A percentile compares a stretch with the other conserved stretches of the same genome.
Conservation (phyloP, 2,329 filamentous ascomycete species). For the Rhytidhysteron rufulum region DNA sequence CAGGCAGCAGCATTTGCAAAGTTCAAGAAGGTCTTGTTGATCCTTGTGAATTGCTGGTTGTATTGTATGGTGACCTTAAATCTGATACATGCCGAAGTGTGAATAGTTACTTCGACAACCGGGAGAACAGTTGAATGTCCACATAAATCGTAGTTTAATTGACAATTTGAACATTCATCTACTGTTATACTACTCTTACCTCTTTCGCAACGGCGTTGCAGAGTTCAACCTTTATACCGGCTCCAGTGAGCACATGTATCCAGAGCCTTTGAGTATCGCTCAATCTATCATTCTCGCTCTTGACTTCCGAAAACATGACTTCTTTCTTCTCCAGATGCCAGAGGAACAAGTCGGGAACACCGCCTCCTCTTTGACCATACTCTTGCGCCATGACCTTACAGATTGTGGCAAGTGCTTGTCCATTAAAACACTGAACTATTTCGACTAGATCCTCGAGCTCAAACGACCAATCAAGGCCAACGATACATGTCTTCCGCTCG, state of each 20-base stretch:
- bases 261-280: conserved; percentile 95
- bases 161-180: background rate
- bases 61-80: too few species aligned
- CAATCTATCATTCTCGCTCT: conserved; percentile 74
- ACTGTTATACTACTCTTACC: conserved; percentile 29
- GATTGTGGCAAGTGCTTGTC: conserved; percentile 74
- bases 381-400: conserved; percentile 96
- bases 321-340: conserved; percentile 64
- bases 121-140: too few species aligned
- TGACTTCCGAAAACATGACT: conserved; percentile 66
- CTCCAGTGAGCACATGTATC: conserved; percentile 88
- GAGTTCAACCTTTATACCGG: conserved; percentile 81
- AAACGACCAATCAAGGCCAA: conserved; percentile 90
- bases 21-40: too few species aligned
- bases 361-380: conserved; percentile 79
- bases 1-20: too few species aligned
- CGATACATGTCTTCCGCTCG: conserved; percentile 73
- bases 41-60: too few species aligned
- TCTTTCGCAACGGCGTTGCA: conserved; percentile 62
- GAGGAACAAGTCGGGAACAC: conserved; percentile 87
- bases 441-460: conserved; percentile 73
- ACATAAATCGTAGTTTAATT: too few species aligned
- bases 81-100: too few species aligned
- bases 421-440: conserved; percentile 72
- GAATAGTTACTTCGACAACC: too few species aligned